Base-by-base conservation (phyloP, 805 yeast species). In the Saccharomycopsis sp. region DNA sequence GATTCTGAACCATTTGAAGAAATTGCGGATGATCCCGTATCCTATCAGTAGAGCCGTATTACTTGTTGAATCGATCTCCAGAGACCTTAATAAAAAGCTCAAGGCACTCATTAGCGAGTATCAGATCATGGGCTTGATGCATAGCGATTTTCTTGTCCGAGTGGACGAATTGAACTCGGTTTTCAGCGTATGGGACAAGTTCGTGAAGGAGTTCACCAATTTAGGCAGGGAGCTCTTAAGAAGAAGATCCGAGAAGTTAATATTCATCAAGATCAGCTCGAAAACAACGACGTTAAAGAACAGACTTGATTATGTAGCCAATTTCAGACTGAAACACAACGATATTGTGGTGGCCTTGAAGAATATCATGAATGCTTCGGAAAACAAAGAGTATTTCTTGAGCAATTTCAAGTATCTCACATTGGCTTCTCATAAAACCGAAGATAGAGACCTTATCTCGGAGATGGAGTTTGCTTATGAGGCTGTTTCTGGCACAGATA, bases 141-240 rank as follows among this genome's bases (percentile, higher is more conserved):
- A 70, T 56, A 64, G 63, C 0, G 75, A 74, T 2, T 85, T 86
- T 63, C 65, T 70, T 1, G 58, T 55, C 0, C 53, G 69, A 0
- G 62, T 78, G 0, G 51, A 65, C 0, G 68, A 69, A 1, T 63
- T 80, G 0, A 63, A 68, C 1, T 59, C 67, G 0, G 66, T 78
- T 0, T 75, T 84, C 35, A 70, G 68, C 1, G 69, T 76, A 0
- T 81, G 92, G 75, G 96, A 89, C 42, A 77, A 75, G 25, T 78
- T 80, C 47, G 67, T 83, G 9, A 84, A 85, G 65, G 88, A 83
- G 57, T 82, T 85, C 71, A 80, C 84, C 1, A 78, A 81, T 55
- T 67, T 87, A 50, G 81, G 89, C 0, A 78, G 97, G 58, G 97
- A 92, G 60, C 70, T 87, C 2, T 74, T 88, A 47, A 75, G 97